These are phyloP conservation scores for Hortiboletus campestris DNA, from an alignment of 768 basidiomycete genomes.

Conservation along the genomic window DNA sequence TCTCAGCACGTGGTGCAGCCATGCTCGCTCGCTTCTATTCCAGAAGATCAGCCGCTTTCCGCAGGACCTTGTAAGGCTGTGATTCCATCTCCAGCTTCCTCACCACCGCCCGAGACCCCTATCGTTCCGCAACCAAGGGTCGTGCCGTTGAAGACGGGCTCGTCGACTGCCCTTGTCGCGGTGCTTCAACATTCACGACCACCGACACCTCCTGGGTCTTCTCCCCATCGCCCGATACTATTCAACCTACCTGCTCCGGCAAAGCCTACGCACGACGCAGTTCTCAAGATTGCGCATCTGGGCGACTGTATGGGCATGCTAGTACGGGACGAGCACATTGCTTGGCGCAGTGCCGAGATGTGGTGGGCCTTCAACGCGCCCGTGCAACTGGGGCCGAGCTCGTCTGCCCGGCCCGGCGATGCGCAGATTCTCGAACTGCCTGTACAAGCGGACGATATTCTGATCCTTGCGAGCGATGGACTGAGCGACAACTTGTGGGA, in stretches of 20 bases:
- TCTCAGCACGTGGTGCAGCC: constrained; percentile 5
- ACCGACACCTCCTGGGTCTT: constrained; percentile 6
- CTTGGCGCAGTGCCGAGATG: constrained; percentile 91
- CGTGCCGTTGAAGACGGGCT: constrained; percentile 53
- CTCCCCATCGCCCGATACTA: constrained; percentile 20
- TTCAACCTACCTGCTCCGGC: constrained; percentile 21
- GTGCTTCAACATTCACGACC: constrained; percentile 49
- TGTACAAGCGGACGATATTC: constrained; percentile 67
- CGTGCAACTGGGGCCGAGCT: constrained; percentile 60
- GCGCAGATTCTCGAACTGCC: constrained; percentile 71
- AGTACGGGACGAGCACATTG: constrained; percentile 72
- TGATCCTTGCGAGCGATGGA: constrained; percentile 81
- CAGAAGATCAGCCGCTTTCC: constrained; percentile 17
- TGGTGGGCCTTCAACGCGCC: constrained; percentile 83
- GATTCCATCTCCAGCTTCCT: neutral
- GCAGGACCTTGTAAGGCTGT: neutral
- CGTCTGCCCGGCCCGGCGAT: constrained; percentile 59
- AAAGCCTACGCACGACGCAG: constrained; percentile 48
- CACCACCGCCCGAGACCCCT: constrained; percentile 15
- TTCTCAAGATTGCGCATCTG: constrained; percentile 79
- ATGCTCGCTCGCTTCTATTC: constrained; percentile 20
- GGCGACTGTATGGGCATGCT: constrained; percentile 90
- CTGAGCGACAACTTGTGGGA: constrained; percentile 89
- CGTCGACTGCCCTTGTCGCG: constrained; percentile 67
- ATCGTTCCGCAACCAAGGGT: constrained; percentile 18